These are phyloP conservation scores for Tolypocladium tundrense DNA, from an alignment of 2,329 filamentous ascomycete genomes.

Conservation along the genomic window DNA sequence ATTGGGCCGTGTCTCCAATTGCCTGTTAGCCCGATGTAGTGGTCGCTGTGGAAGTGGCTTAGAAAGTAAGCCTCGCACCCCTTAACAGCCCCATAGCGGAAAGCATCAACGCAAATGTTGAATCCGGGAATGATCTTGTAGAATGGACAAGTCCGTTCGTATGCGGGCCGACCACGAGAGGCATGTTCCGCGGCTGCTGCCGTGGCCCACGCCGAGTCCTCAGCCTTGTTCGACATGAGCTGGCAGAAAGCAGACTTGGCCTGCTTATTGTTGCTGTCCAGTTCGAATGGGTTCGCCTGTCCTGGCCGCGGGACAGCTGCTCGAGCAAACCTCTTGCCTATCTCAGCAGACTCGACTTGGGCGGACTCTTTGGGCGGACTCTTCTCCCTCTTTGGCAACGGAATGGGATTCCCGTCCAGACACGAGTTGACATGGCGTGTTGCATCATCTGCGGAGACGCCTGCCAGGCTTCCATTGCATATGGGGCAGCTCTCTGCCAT, in stretches of 20 bases:
- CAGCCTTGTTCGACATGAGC: slow-evolving; percentile 85
- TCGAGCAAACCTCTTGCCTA: slow-evolving; percentile 52
- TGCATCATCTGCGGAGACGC: slow-evolving; percentile 54
- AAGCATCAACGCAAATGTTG: slow-evolving; percentile 89
- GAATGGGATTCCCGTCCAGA: slow-evolving; percentile 68
- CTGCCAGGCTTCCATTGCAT: slow-evolving; percentile 55
- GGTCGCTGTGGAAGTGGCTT: slow-evolving; percentile 96
- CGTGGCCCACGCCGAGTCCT: slow-evolving; percentile 80
- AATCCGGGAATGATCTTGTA: slow-evolving; percentile 97
- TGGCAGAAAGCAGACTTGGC: slow-evolving; percentile 73
- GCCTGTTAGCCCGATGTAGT: slow-evolving; percentile 84
- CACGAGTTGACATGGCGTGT: slow-evolving; percentile 87
- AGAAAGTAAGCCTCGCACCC: slow-evolving; percentile 93
- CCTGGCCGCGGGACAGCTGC: slow-evolving; percentile 65
- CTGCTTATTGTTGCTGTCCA: slow-evolving; percentile 28
- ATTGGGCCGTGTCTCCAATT: slow-evolving; percentile 91
- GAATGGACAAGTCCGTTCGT: slow-evolving; percentile 87
- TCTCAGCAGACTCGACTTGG: slow-evolving; percentile 25
- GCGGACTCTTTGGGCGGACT: slow-evolving; percentile 6
- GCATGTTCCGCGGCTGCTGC: slow-evolving; percentile 72
- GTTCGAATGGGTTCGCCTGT: slow-evolving; percentile 66
- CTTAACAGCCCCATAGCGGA: slow-evolving; percentile 86
- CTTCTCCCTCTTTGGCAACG: slow-evolving; percentile 30
- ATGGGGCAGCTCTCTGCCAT: slow-evolving; percentile 56
- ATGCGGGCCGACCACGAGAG: slow-evolving; percentile 74